phyloP scores from a whole-genome alignment of 1,284 basidiomycete genomes.

The Tranzscheliella williamsii region DNA sequence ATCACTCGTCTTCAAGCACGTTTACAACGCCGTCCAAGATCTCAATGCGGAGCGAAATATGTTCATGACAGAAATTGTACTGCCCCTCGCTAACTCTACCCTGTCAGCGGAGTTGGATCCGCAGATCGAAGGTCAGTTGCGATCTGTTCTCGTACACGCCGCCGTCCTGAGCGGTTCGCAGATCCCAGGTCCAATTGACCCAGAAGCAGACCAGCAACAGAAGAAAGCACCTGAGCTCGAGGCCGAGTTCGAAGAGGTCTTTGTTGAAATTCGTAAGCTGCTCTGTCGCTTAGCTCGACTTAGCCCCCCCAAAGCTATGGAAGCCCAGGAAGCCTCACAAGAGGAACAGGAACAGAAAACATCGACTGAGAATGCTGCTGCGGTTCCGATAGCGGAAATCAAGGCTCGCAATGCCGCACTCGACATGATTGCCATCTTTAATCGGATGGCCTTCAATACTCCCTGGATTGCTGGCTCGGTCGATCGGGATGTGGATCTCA shows the following conservation, averaged over 20 bases:
- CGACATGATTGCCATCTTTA: conserved; percentile 56
- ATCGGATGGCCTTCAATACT: conserved; percentile 55
- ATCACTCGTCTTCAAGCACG: conserved; percentile 50
- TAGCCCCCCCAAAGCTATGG: conserved; percentile 5
- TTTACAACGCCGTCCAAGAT: conserved; percentile 54
- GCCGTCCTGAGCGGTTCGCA: conserved; percentile 44
- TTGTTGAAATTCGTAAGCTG: conserved; percentile 36
- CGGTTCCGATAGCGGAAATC: conserved; percentile 4
- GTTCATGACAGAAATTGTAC: conserved; percentile 47
- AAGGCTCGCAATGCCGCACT: conserved; percentile 44
- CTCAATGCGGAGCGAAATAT: conserved; percentile 43
- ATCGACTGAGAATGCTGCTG: conserved; percentile 4
- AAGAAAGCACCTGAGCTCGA: conserved; percentile 2
- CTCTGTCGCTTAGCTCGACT: conserved; percentile 32
- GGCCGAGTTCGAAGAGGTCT: conserved; percentile 35
- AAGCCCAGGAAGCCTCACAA: conserved; percentile 7
- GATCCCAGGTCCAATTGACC: conserved; percentile 29
- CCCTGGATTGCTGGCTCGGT: conserved; percentile 46
- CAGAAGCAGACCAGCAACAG: conserved; percentile 15
- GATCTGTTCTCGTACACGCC: conserved; percentile 50
- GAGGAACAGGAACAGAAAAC: conserved; percentile 2
- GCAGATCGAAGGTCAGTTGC: conserved; percentile 35
- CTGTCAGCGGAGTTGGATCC: conserved; percentile 39
- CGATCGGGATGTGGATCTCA: conserved; percentile 19
- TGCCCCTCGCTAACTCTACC: conserved; percentile 48